Evolutionary conservation across 257 asterid genomes (phyloP).

Genomic region (Jacaranda copaia): DNA sequence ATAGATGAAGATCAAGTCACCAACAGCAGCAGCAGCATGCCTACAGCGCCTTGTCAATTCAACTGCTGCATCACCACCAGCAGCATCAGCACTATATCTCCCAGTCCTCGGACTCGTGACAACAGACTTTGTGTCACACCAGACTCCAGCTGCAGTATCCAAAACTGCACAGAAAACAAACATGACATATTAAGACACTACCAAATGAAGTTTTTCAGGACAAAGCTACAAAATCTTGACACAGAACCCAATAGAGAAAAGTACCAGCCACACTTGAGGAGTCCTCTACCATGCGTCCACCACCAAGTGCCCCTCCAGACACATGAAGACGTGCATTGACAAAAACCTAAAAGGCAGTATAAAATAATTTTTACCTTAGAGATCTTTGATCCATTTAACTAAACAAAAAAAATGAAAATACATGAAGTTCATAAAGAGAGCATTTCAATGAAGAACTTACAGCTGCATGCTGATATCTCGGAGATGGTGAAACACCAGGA

Average conservation of each 20-base stretch:
- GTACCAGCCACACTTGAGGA: slow-evolving; percentile 98
- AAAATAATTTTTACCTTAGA: slow-evolving; percentile 3
- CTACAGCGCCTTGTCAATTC: slow-evolving; percentile 97
- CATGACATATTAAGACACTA: background rate
- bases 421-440: background rate
- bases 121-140: slow-evolving; percentile 96
- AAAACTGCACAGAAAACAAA: slow-evolving; percentile 62
- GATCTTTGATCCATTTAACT: slow-evolving; percentile 18
- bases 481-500: slow-evolving; percentile 97
- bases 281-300: slow-evolving; percentile 99
- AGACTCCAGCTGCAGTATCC: slow-evolving; percentile 99
- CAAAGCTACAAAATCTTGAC: slow-evolving; percentile 5
- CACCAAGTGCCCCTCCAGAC: slow-evolving; percentile 99
- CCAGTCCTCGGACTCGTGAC: slow-evolving; percentile 95
- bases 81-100: slow-evolving; percentile 92
- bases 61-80: slow-evolving; percentile 97
- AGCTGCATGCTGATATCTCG: slow-evolving; percentile 98
- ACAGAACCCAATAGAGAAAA: slow-evolving; percentile 26
- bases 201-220: background rate
- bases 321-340: slow-evolving; percentile 99
- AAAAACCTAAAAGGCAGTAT: slow-evolving; percentile 70
- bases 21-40: slow-evolving; percentile 99
- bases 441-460: slow-evolving; percentile 51
- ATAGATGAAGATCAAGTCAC: slow-evolving; percentile 92
- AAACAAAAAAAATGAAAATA: slow-evolving; percentile 12